Conservation (phyloP, 768 basidiomycete species). For the Tephrocybe sp. region DNA sequence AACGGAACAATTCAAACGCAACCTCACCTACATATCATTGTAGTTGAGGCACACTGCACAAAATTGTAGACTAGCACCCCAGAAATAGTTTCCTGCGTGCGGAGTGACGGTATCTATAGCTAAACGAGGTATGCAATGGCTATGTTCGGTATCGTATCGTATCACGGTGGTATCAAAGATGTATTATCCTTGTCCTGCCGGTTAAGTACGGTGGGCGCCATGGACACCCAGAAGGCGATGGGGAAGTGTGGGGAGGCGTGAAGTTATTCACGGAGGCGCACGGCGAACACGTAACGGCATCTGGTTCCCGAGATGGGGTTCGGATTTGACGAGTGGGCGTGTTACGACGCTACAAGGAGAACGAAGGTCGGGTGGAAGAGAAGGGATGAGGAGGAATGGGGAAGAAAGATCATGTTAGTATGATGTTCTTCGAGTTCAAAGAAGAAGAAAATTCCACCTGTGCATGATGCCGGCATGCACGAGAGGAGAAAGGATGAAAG, state of each 20-base stretch:
- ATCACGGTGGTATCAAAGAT: too few relatives aligned
- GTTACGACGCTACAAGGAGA: constrained; percentile 44
- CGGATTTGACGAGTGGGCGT: constrained; percentile 57
- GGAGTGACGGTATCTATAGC: too few relatives aligned
- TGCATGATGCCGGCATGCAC: constrained; percentile 1
- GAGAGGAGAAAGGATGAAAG: not conserved
- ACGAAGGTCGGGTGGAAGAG: too few relatives aligned
- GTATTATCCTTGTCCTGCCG: too few relatives aligned
- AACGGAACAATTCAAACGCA: too few relatives aligned
- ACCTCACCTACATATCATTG: too few relatives aligned
- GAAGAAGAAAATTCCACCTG: not conserved
- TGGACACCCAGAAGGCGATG: not conserved
- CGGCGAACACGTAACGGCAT: constrained; percentile 56
- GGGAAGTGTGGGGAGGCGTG: not conserved
- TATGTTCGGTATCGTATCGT: too few relatives aligned
- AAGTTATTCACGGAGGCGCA: constrained; percentile 7
- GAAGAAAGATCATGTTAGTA: constrained; percentile 13
- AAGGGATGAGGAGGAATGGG: constrained; percentile 4
- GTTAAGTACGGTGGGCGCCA: too few relatives aligned
- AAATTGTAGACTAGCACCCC: too few relatives aligned
- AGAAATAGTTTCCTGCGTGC: too few relatives aligned
- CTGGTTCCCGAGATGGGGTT: constrained; percentile 54
- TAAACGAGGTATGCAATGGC: too few relatives aligned
- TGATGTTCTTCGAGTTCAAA: constrained; percentile 1
- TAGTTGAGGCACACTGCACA: too few relatives aligned